These are phyloP conservation scores for Zoysia matrella DNA, from an alignment of 202 grass and related monocot species.

Conservation along the genomic window DNA sequence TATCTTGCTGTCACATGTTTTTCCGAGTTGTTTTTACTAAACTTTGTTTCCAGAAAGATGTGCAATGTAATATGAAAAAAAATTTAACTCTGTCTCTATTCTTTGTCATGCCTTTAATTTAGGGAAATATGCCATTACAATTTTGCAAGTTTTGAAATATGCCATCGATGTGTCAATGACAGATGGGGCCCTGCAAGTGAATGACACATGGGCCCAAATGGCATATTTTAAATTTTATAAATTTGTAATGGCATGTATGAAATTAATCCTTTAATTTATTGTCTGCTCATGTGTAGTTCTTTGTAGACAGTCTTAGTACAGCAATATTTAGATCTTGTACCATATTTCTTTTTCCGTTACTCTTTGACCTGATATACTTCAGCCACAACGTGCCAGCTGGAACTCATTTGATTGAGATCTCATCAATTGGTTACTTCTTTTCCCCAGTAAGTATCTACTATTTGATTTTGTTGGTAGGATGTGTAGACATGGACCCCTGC, in stretches of 20 bases:
- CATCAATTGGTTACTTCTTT: slow-evolving; percentile 89
- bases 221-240: no score
- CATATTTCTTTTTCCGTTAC: slow-evolving; percentile 23
- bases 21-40: not conserved
- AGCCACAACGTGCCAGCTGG: slow-evolving; percentile 95
- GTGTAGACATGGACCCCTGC: not conserved
- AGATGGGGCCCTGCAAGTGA: no score
- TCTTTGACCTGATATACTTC: slow-evolving; percentile 66
- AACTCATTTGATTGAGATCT: slow-evolving; percentile 95
- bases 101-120: not conserved
- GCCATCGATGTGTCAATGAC: no score
- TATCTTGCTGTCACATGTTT: not conserved
- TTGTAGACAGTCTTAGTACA: not conserved
- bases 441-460: slow-evolving; percentile 74
- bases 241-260: no score
- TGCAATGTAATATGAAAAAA: not conserved
- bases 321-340: not conserved
- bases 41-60: not conserved
- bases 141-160: no score
- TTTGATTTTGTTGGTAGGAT: slow-evolving; percentile 24
- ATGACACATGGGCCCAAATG: no score
- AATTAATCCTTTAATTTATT: not conserved
- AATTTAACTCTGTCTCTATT: not conserved
- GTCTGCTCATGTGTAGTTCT: not conserved
- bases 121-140: no score